Percentiles rank a stretch among this genome's conserved stretches.
These are phyloP conservation scores for Arctostaphylos glauca DNA, from an alignment of 148 eudicot genomes.

Conservation along the genomic window DNA sequence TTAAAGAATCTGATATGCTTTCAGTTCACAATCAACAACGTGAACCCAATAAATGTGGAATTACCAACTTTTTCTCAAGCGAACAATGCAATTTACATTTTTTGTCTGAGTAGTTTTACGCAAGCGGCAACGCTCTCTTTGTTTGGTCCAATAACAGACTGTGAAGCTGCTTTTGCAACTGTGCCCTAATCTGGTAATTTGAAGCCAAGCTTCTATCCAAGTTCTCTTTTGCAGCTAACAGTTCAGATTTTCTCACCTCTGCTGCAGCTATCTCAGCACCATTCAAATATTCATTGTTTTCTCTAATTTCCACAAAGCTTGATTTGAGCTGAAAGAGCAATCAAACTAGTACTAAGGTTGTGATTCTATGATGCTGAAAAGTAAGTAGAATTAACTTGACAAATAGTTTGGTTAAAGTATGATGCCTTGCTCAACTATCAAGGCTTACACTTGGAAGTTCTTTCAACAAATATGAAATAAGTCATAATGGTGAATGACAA, in stretches of 20 bases:
- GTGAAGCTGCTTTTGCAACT: slow-evolving; percentile 46
- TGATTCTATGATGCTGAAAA: not conserved
- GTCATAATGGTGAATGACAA: not conserved
- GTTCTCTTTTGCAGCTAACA: slow-evolving; percentile 35
- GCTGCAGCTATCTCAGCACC: slow-evolving; percentile 40
- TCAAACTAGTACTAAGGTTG: not conserved
- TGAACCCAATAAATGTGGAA: not conserved
- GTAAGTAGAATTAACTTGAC: too few relatives aligned
- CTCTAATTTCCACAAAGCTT: slow-evolving; percentile 28
- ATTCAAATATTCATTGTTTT: slow-evolving; percentile 13
- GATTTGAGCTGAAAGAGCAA: slow-evolving; percentile 35
- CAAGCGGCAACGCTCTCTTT: slow-evolving; percentile 5
- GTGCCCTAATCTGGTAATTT: slow-evolving; percentile 33
- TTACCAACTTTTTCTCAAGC: not conserved
- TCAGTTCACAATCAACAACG: not conserved
- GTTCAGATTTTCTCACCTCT: slow-evolving; percentile 38
- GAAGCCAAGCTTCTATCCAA: slow-evolving; percentile 36
- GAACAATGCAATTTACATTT: not conserved
- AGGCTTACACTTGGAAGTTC: not conserved
- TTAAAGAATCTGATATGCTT: slow-evolving; percentile 3
- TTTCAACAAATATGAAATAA: not conserved
- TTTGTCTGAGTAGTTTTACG: not conserved
- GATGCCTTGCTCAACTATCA: not conserved
- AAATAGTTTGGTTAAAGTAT: not conserved
- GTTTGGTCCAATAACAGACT: slow-evolving; percentile 24